Conservation (phyloP, 2,329 filamentous ascomycete species). For the Keithomyces neogunnii region DNA sequence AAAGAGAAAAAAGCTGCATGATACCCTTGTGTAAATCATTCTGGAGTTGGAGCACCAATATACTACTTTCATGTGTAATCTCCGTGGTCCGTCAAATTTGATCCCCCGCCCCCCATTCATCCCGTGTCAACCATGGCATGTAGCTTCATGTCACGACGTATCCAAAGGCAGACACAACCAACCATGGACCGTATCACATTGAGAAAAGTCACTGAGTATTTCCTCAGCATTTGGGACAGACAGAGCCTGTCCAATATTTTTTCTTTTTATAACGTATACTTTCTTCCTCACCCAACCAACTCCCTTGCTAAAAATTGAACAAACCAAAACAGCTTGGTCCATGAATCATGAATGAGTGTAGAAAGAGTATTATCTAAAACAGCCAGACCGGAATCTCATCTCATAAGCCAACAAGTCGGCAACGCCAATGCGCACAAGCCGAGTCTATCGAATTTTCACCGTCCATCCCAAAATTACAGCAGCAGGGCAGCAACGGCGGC, state of each 20-base stretch:
- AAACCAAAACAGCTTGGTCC: not conserved
- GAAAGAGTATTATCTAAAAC: not conserved
- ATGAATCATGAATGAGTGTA: not conserved
- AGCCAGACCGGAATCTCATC: not conserved
- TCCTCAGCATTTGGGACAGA: not conserved
- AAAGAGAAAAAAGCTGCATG: not conserved
- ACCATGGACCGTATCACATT: no score
- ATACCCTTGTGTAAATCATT: not conserved
- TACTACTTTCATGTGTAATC: no score
- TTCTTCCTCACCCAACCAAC: not conserved
- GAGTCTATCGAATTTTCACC: not conserved
- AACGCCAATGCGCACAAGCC: not conserved
- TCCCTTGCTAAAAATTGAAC: not conserved
- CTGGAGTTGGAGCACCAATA: not conserved
- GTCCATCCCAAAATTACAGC: constrained; percentile 7
- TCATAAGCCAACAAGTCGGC: not conserved
- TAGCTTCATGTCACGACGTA: no score
- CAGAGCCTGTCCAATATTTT: not conserved
- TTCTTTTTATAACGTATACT: not conserved
- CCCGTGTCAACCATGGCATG: no score
- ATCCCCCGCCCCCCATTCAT: no score
- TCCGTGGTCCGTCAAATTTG: no score
- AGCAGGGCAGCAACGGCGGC: constrained; percentile 12
- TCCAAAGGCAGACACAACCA: no score
- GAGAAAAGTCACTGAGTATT: no score